Conservation (phyloP, 176 grass and related monocot genomes). For the Ensete ventricosum region DNA sequence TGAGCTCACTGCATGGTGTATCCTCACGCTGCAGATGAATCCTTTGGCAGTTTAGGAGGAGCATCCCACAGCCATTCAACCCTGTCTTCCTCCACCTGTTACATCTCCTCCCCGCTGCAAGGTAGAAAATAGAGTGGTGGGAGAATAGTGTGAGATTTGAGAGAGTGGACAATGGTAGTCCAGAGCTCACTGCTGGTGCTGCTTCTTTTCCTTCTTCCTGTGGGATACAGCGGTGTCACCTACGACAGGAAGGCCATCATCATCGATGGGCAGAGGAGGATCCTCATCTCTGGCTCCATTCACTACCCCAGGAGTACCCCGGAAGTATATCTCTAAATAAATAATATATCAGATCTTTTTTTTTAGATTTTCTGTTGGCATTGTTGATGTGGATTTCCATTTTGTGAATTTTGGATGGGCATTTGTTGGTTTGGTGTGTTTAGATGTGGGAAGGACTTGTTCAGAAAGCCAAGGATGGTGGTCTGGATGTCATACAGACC, state of each 20-base stretch:
- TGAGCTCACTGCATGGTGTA: background rate
- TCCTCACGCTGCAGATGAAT: background rate
- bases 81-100: background rate
- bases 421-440: background rate
- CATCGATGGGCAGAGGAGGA: slow-evolving; percentile 68
- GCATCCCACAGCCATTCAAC: background rate
- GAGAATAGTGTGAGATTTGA: slow-evolving; percentile 2
- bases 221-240: slow-evolving; percentile 53
- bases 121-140: background rate
- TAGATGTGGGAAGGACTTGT: slow-evolving; percentile 99
- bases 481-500: slow-evolving; percentile 91
- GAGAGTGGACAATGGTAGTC: background rate
- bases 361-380: background rate
- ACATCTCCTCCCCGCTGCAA: background rate
- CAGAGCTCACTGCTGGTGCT: slow-evolving; percentile 11
- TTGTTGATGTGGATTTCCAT: background rate
- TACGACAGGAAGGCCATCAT: slow-evolving; percentile 87
- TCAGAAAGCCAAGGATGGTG: slow-evolving; percentile 97
- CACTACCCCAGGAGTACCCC: slow-evolving; percentile 98
- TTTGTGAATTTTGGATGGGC: background rate
- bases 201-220: slow-evolving; percentile 13
- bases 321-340: slow-evolving; percentile 47
- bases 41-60: background rate
- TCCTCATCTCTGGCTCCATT: slow-evolving; percentile 98
- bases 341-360: background rate